Evolutionary conservation across 192 early-diverging fungal species (phyloP).

Genomic region (Chytriomyces hyalinus): DNA sequence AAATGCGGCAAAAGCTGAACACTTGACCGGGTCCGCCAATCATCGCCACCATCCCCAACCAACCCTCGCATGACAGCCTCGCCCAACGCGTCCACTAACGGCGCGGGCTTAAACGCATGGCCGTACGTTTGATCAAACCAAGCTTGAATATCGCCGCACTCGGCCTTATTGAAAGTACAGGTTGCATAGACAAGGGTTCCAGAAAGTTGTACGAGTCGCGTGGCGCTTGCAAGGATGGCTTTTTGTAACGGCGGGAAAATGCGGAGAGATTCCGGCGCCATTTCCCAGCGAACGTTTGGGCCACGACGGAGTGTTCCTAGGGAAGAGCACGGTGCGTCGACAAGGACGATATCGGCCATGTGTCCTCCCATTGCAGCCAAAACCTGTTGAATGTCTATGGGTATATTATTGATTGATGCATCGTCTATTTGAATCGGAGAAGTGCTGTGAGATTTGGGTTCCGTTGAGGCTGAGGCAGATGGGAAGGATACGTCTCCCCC

Average conservation of each 20-base stretch:
- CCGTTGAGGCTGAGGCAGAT: neutral
- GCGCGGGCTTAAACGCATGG: neutral
- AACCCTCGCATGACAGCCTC: neutral
- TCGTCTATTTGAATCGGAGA: neutral
- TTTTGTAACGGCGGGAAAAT: slow-evolving; percentile 27
- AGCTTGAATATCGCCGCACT: slow-evolving; percentile 9
- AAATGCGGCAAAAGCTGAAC: slow-evolving; percentile 11
- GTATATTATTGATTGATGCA: neutral
- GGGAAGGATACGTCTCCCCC: slow-evolving; percentile 20
- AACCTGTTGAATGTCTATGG: slow-evolving; percentile 8
- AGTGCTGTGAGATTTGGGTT: neutral
- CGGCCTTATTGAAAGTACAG: slow-evolving; percentile 29
- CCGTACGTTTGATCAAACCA: slow-evolving; percentile 23
- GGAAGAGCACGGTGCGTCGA: slow-evolving; percentile 34
- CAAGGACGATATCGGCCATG: slow-evolving; percentile 28
- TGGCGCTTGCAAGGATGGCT: slow-evolving; percentile 2
- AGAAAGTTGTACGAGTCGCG: slow-evolving; percentile 6
- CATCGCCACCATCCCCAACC: neutral
- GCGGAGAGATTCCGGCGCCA: slow-evolving; percentile 3
- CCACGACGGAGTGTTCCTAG: slow-evolving; percentile 34
- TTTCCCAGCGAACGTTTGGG: slow-evolving; percentile 36
- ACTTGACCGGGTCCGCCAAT: neutral
- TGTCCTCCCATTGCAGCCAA: neutral
- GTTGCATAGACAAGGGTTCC: slow-evolving; percentile 32
- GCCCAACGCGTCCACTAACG: neutral